Base-by-base conservation (phyloP, 1,284 basidiomycete species). In the Ustilago lituana region DNA sequence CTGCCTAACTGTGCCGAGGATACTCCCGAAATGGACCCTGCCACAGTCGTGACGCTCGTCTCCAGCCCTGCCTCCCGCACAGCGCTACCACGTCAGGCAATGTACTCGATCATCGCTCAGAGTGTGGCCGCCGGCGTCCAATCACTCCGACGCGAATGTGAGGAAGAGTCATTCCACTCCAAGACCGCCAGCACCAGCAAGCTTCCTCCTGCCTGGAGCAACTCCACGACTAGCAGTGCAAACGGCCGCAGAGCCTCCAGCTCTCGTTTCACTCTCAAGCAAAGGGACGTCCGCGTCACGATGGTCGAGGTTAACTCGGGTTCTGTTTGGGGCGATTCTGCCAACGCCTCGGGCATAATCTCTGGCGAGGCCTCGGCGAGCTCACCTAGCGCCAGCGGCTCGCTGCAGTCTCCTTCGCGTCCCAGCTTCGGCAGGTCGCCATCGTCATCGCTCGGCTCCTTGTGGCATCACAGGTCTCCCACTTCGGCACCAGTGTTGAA, bases 31-130 rank as follows among this genome's bases (percentile, higher is more conserved):
- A 44, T 48, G 45, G 49, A 54, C 4, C 48, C 69, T 1, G 72
- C 58, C 4, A 70, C 71, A 0, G 33, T 74, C 19, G 47, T 75
- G 24, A 65, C 67, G 12, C 54, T 78, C 33, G 45, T 77, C 22
- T 68, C 72, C 12, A 60, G 56, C 44, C 74, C 74, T 9, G 65
- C 62, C 20, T 56, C 61, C 7, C 64, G 62, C 19, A 70, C 71
- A 4, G 63, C 68, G 14, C 52, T 72, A 24, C 67, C 73, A 3
- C 49, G 62, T 9, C 71, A 74, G 14, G 73, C 72, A 17, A 64
- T 66, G 44, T 65, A 54, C 19, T 66, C 72, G 27, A 54, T 76
- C 45, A 62, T 78, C 17, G 68, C 76, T 4, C 71, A 76, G 38
- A 60, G 71, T 19, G 74, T 66, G 6, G 58, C 57, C 7, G 70